Evolutionary conservation across 75 land plant species (phyloP).

Genomic region (Larix kaempferi): DNA sequence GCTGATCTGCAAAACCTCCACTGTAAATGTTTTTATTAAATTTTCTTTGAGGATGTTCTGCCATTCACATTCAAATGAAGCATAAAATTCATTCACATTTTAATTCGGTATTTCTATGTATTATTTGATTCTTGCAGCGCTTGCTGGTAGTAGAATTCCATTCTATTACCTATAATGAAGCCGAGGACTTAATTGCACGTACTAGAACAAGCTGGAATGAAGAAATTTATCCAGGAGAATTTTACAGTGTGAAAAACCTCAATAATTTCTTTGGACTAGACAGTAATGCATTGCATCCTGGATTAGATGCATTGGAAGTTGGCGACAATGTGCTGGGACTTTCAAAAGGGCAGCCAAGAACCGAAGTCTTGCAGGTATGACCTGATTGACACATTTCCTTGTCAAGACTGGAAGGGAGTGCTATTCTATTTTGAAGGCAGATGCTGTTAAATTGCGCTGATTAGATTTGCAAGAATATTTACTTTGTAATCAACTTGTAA

Average conservation of each 20-base stretch:
- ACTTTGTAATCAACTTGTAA: background rate
- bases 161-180: slow-evolving; percentile 20
- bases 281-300: slow-evolving; percentile 15
- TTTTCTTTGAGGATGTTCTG: background rate
- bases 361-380: slow-evolving; percentile 37
- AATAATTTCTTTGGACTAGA: slow-evolving; percentile 15
- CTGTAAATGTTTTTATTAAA: background rate
- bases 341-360: slow-evolving; percentile 5
- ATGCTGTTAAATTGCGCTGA: background rate
- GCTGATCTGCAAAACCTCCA: background rate
- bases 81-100: background rate
- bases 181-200: background rate
- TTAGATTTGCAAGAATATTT: background rate
- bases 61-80: background rate
- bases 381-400: background rate
- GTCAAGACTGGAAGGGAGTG: background rate
- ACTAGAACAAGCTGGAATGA: slow-evolving; percentile 24
- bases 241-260: slow-evolving; percentile 19
- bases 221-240: slow-evolving; percentile 50
- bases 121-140: slow-evolving; percentile 21
- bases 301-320: slow-evolving; percentile 11
- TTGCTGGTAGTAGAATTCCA: slow-evolving; percentile 33
- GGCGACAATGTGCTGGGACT: background rate
- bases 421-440: background rate
- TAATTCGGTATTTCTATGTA: background rate